Conservation (phyloP, 768 basidiomycete genomes). For the Pisolithus sp. region DNA sequence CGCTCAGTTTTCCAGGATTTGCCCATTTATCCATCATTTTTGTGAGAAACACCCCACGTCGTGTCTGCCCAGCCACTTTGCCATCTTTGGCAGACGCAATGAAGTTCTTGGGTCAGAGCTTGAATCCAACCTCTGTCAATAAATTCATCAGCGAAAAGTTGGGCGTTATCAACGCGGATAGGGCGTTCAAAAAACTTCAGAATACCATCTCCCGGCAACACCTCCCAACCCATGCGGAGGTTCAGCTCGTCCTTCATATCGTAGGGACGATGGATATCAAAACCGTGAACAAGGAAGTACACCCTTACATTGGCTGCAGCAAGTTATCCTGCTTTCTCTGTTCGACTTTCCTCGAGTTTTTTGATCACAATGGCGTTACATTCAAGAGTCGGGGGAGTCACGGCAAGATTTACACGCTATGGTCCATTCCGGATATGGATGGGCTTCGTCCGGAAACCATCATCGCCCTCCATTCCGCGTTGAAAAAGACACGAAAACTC, state of each 20-base stretch:
- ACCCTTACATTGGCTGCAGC: conserved; percentile 2
- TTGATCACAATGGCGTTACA: not conserved
- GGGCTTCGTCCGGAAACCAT: not conserved
- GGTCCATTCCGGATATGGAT: not conserved
- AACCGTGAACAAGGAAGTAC: not conserved
- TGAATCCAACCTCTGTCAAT: not conserved
- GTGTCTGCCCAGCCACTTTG: not conserved
- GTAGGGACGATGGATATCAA: not conserved
- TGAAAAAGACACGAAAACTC: not conserved
- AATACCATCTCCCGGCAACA: not conserved
- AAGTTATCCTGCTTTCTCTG: conserved; percentile 3
- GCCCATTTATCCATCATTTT: not conserved
- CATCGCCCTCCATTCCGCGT: not conserved
- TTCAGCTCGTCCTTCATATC: not conserved
- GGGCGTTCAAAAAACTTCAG: not conserved
- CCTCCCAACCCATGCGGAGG: not conserved
- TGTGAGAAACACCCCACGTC: not conserved
- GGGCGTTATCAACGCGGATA: not conserved
- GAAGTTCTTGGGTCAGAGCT: not conserved
- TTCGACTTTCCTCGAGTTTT: not conserved
- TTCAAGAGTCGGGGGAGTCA: conserved; percentile 1
- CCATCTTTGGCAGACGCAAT: not conserved
- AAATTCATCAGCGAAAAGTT: not conserved
- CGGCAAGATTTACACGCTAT: not conserved
- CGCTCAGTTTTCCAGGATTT: not conserved